Conservation (phyloP, 768 basidiomycete genomes). For the Xerocomellus intermedius region DNA sequence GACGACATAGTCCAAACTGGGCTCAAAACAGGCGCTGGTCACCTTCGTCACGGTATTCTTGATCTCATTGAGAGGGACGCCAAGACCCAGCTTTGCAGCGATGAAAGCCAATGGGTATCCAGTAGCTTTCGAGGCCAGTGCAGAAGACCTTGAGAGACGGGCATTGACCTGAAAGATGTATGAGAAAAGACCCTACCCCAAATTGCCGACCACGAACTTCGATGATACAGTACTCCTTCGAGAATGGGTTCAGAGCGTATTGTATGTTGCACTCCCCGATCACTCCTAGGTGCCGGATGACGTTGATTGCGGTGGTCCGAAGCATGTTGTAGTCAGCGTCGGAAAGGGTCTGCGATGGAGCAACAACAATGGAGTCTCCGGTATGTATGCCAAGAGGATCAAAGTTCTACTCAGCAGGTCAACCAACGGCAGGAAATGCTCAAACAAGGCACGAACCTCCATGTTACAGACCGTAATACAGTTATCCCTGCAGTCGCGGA, state of each 20-base stretch:
- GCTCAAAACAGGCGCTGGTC: constrained; percentile 97
- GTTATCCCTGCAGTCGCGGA: constrained; percentile 95
- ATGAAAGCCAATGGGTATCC: constrained; percentile 98
- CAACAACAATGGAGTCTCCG: constrained; percentile 97
- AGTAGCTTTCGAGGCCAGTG: constrained; percentile 96
- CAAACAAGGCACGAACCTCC: constrained; percentile 68
- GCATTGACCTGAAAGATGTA: constrained; percentile 68
- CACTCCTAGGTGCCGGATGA: constrained; percentile 97
- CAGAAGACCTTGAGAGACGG: constrained; percentile 96
- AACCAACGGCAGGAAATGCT: not conserved
- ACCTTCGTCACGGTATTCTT: constrained; percentile 97
- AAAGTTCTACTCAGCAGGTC: constrained; percentile 70
- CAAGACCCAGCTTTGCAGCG: constrained; percentile 95
- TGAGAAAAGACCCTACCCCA: constrained; percentile 1
- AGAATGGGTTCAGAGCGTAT: constrained; percentile 93
- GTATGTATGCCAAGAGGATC: constrained; percentile 98
- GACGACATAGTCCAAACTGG: constrained; percentile 93
- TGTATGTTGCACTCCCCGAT: constrained; percentile 99
- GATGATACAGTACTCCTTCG: constrained; percentile 98
- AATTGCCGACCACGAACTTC: constrained; percentile 52
- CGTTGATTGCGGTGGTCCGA: constrained; percentile 95
- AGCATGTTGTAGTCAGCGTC: constrained; percentile 99
- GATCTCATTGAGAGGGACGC: constrained; percentile 96
- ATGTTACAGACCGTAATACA: constrained; percentile 99
- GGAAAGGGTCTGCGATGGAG: constrained; percentile 97